Conservation (phyloP, 2,329 filamentous ascomycete species). For the Fusarium algeriense region DNA sequence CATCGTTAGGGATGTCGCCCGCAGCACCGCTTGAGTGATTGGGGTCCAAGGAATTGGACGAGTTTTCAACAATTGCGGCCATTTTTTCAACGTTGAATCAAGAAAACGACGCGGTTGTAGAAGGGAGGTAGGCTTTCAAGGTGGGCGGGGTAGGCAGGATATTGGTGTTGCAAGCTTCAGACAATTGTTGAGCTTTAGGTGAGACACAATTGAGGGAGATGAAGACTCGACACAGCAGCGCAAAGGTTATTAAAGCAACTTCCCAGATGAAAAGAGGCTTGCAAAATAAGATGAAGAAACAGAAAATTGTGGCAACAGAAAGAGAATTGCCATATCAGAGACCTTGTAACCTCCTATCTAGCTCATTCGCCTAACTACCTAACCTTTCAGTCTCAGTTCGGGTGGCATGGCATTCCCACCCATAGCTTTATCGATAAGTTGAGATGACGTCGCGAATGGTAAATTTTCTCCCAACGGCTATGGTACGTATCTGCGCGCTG, state of each 20-base stretch:
- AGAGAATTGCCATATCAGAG: slow-evolving; percentile 41
- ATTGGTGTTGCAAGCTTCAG: slow-evolving; percentile 41
- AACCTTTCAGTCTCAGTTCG: slow-evolving; percentile 20
- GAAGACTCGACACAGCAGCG: slow-evolving; percentile 22
- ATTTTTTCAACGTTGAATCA: slow-evolving; percentile 47
- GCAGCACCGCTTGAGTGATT: slow-evolving; percentile 56
- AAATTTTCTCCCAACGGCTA: slow-evolving; percentile 41
- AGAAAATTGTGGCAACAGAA: slow-evolving; percentile 34
- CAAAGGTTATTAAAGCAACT: slow-evolving; percentile 14
- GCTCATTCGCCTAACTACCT: slow-evolving; percentile 30
- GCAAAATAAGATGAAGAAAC: slow-evolving; percentile 28
- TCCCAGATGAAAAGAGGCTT: slow-evolving; percentile 28
- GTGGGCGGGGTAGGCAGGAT: slow-evolving; percentile 42
- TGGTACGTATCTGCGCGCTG: slow-evolving; percentile 40
- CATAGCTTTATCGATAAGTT: slow-evolving; percentile 50
- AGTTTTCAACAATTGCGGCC: slow-evolving; percentile 53
- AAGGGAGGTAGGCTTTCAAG: slow-evolving; percentile 24
- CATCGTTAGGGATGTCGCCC: slow-evolving; percentile 72
- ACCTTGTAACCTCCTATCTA: slow-evolving; percentile 42
- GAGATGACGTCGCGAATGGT: slow-evolving; percentile 45
- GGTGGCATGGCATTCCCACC: slow-evolving; percentile 3
- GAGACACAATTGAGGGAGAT: slow-evolving; percentile 39
- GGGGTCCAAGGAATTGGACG: slow-evolving; percentile 59
- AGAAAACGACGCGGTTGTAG: slow-evolving; percentile 28
- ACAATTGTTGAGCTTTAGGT: slow-evolving; percentile 40